Conservation (phyloP, 176 grass and related monocot species). For the Rhynchospora tenuis region DNA sequence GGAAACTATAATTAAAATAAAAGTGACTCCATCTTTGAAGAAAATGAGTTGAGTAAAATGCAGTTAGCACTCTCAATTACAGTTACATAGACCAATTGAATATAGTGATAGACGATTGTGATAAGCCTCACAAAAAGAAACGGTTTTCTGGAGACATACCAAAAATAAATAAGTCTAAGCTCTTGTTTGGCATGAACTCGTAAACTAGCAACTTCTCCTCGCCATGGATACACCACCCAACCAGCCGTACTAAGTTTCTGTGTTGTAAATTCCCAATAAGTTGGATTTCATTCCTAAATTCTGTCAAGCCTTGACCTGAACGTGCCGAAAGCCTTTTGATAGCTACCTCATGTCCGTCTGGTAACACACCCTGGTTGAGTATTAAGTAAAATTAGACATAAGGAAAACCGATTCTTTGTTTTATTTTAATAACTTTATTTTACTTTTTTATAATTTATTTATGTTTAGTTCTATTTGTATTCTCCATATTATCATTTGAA, state of each 20-base stretch:
- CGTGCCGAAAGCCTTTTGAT: slow-evolving; percentile 12
- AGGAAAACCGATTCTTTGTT: neutral
- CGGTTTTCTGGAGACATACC: neutral
- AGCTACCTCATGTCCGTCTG: slow-evolving; percentile 16
- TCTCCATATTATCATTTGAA: too few relatives aligned
- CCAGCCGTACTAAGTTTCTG: slow-evolving; percentile 18
- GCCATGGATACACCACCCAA: slow-evolving; percentile 16
- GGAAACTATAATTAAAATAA: too few relatives aligned
- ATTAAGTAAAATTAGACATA: neutral
- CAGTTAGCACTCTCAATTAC: too few relatives aligned
- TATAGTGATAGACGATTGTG: neutral
- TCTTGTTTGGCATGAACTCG: slow-evolving; percentile 22
- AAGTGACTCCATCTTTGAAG: too few relatives aligned
- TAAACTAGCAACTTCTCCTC: slow-evolving; percentile 18
- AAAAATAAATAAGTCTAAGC: slow-evolving; percentile 20
- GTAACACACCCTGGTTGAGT: slow-evolving; percentile 1
- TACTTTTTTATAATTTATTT: too few relatives aligned
- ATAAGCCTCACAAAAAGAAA: neutral
- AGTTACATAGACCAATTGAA: neutral
- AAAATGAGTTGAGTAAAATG: too few relatives aligned
- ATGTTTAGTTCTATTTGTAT: too few relatives aligned
- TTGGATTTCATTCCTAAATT: slow-evolving; percentile 24
- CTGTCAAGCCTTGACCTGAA: slow-evolving; percentile 14
- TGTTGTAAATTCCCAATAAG: slow-evolving; percentile 15
- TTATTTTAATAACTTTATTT: neutral